Evolutionary conservation across 371 early-diverging fungal genomes (phyloP), one percentile per base, ranked within the genome.

Genomic region (Rhizopus sp.): DNA sequence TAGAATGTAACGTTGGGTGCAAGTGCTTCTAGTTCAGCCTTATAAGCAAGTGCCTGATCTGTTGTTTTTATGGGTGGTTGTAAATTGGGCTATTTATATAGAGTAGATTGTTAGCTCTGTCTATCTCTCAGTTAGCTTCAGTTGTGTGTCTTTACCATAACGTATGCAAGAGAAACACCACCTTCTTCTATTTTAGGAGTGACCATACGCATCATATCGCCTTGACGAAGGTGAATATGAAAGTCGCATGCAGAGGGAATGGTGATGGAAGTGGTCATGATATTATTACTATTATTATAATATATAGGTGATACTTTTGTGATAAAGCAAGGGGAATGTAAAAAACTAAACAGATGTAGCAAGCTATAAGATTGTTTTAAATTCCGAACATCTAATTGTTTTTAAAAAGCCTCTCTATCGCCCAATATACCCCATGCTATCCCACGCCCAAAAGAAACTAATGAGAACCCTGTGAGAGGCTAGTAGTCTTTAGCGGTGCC

Each of bases 191-290:
- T 83, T 55, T 81, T 77, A 29, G 94, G 94, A 12, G 94, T 92
- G 16, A 97, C 92, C 72, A 87, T 82, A 50, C 85, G 76, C 94
- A 96, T 95, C 79, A 98, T 88, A 35, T 85, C 88, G 53, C 91
- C 97, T 73, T 94, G 94, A 37, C 98, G 90, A 62, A 97, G 78
- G 64, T 98, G 98, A 60, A 90, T 77, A 77, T 98, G 98, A 71
- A 98, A 91, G 76, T 98, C 98, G 61, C 89, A 85, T 30, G 90
- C 91, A 59, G 80, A 75, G 29, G 91, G 91, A 55, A 94, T 23
- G 3, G 70, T 70, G 50, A 84, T 66, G 31, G 68, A 65, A 33
- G 63, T 66, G 15, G 69, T 64, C 60, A 62, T 62, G 12, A 3
- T 35, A 32, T 53, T 4, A 30, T 40, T 23, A 23, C 23, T 23